Evolutionary conservation across 495 filamentous ascomycete species (phyloP).

Genomic region (Xylaria longipes): DNA sequence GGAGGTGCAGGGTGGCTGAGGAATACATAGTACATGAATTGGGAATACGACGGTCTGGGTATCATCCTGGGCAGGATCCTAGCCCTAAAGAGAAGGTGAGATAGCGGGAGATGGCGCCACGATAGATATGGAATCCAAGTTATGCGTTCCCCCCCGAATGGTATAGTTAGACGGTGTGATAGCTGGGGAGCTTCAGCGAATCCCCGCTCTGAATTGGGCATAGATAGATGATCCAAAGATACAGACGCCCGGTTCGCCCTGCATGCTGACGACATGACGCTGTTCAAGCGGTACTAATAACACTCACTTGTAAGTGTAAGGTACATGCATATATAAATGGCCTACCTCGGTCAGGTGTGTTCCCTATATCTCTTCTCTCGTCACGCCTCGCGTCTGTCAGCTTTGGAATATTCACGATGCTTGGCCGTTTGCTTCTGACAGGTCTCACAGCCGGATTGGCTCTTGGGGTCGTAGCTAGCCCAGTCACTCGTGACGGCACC

Average conservation of each 20-base stretch:
- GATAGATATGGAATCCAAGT: not conserved
- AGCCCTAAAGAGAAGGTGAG: constrained; percentile 21
- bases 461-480: constrained; percentile 32
- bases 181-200: constrained; percentile 16
- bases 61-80: not conserved
- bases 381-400: not conserved
- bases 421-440: constrained; percentile 32
- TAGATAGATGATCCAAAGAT: not conserved
- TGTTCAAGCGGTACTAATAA: not conserved
- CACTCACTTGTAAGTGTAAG: not conserved
- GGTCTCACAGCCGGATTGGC: constrained; percentile 36
- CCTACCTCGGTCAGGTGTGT: not conserved
- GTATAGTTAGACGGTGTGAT: not conserved
- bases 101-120: constrained; percentile 16
- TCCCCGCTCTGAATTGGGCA: constrained; percentile 11
- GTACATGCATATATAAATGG: constrained; percentile 11
- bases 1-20: not conserved
- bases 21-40: not conserved
- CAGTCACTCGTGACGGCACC: constrained; percentile 24
- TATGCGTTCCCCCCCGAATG: not conserved
- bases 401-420: constrained; percentile 31
- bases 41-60: not conserved
- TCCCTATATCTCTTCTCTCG: not conserved
- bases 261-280: constrained; percentile 23
- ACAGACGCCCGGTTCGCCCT: not conserved